Base-by-base conservation (phyloP, 1,139 yeast species). In the Kluyveromyces sp. region DNA sequence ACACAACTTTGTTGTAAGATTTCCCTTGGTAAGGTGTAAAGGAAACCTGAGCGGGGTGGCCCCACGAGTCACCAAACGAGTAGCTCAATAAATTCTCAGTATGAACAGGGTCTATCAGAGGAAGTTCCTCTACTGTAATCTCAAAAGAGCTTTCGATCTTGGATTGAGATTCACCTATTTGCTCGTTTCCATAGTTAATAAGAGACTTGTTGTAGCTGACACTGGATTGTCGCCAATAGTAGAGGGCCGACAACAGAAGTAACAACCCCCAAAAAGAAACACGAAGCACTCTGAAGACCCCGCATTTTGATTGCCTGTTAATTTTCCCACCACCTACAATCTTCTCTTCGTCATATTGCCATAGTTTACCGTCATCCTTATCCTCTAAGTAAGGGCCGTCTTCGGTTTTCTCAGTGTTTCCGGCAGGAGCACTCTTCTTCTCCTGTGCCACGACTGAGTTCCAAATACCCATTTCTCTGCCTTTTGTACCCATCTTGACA, bases 61-160 rank as follows among this genome's bases (percentile, higher is more conserved):
- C 84, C 73, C 78, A 80, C 0, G 82, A 74, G 57, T 75, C 68
- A 1, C 70, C 83, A 61, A 81, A 82, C 1, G 69, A 63, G 51
- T 73, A 69, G 33, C 66, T 58, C 39, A 78, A 54, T 19, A 80
- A 50, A 2, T 56, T 47, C 34, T 64, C 66, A 3, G 70, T 55
- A 46, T 63, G 65, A 0, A 78, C 76, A 0, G 78, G 73, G 4
- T 56, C 55, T 13, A 26, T 28, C 6, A 39, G 36, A n/a, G 48
- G 49, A 11, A 46, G 32, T 26, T 46, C 47, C 16, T 47, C 49
- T 12, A 47, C 41, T n/a, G 51, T 44, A 7, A 49, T 45, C 30
- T 49, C 53, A 39, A 48, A 49, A 3, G 51, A 49, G 9, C 44
- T 36, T 15, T 31, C 18, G 12, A 38, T 39, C 22, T 19, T 30